These are phyloP conservation scores for Balansia obtecta DNA, from an alignment of 2,329 filamentous ascomycete genomes.

Conservation along the genomic window DNA sequence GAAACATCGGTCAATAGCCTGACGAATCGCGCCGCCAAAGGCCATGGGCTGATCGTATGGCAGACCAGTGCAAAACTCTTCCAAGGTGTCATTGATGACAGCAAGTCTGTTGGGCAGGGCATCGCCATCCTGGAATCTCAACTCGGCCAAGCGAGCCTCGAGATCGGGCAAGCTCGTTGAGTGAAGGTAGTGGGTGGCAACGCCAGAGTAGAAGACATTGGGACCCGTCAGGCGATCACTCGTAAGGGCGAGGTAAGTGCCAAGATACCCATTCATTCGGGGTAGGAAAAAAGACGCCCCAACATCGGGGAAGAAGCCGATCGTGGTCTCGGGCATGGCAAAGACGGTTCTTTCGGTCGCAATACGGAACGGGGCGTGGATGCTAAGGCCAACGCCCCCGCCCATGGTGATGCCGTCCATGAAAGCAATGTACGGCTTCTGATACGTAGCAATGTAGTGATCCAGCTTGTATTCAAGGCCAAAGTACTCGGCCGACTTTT, in stretches of 20 bases:
- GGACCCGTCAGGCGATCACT: constrained; percentile 72
- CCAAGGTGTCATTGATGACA: constrained; percentile 75
- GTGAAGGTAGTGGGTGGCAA: constrained; percentile 94
- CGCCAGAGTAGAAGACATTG: constrained; percentile 78
- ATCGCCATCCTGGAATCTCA: constrained; percentile 75
- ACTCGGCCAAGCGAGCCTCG: constrained; percentile 75
- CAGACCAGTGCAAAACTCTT: constrained; percentile 80
- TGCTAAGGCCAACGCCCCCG: constrained; percentile 83
- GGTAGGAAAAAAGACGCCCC: constrained; percentile 94
- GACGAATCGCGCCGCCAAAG: constrained; percentile 57
- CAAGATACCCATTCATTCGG: constrained; percentile 71
- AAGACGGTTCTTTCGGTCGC: constrained; percentile 93
- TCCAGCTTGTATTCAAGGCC: constrained; percentile 91
- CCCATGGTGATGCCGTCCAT: constrained; percentile 99
- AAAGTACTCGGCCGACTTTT: constrained; percentile 75
- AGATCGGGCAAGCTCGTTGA: constrained; percentile 73
- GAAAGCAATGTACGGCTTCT: constrained; percentile 85
- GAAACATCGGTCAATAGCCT: constrained; percentile 79
- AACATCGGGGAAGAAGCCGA: constrained; percentile 97
- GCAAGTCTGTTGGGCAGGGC: constrained; percentile 47
- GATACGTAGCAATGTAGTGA: constrained; percentile 86
- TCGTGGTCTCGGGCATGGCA: constrained; percentile 96
- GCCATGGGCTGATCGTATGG: constrained; percentile 60
- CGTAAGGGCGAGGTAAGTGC: constrained; percentile 88
- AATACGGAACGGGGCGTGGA: constrained; percentile 92